These are phyloP conservation scores for Dichomitus squalens DNA, from an alignment of 1,284 basidiomycete species.

Conservation along the genomic window DNA sequence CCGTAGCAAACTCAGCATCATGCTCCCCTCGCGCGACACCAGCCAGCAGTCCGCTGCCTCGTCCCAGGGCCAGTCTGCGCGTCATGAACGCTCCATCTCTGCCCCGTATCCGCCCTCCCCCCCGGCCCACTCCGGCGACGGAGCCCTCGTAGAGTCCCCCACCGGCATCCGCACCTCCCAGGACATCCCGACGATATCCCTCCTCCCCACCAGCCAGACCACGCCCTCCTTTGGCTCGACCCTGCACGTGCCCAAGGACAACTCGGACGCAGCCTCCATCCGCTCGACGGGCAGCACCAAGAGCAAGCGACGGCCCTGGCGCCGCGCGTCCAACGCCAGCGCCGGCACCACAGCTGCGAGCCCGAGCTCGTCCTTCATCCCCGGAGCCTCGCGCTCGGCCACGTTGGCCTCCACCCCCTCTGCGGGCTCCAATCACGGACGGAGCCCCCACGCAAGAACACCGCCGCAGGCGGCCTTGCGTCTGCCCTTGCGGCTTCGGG, in stretches of 20 bases:
- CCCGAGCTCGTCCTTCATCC: conserved; percentile 14
- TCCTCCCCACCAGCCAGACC: conserved; percentile 27
- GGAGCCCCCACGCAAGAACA: conserved; percentile 31
- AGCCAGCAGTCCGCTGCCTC: conserved; percentile 17
- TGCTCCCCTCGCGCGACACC: conserved; percentile 23
- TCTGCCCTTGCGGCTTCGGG: conserved; percentile 69
- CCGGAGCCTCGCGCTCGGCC: conserved; percentile 29
- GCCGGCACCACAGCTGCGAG: conserved; percentile 28
- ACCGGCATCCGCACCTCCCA: conserved; percentile 34
- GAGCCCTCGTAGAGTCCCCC: conserved; percentile 55
- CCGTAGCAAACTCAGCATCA: conserved; percentile 30
- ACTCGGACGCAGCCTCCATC: conserved; percentile 45
- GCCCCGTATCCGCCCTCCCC: conserved; percentile 29
- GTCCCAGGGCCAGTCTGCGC: no score
- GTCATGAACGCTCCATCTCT: conserved; percentile 27
- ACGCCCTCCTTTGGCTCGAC: conserved; percentile 23
- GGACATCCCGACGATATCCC: conserved; percentile 25
- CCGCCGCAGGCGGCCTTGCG: conserved; percentile 47
- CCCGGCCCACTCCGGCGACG: conserved; percentile 27
- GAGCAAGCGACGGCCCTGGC: conserved; percentile 37
- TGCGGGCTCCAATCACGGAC: not conserved
- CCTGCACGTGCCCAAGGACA: conserved; percentile 31
- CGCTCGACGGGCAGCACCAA: conserved; percentile 38
- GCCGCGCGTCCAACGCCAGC: conserved; percentile 25
- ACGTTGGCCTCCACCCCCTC: conserved; percentile 6